These are phyloP conservation scores for Alectoria sarmentosa DNA, from an alignment of 495 filamentous ascomycete genomes.

Conservation along the genomic window DNA sequence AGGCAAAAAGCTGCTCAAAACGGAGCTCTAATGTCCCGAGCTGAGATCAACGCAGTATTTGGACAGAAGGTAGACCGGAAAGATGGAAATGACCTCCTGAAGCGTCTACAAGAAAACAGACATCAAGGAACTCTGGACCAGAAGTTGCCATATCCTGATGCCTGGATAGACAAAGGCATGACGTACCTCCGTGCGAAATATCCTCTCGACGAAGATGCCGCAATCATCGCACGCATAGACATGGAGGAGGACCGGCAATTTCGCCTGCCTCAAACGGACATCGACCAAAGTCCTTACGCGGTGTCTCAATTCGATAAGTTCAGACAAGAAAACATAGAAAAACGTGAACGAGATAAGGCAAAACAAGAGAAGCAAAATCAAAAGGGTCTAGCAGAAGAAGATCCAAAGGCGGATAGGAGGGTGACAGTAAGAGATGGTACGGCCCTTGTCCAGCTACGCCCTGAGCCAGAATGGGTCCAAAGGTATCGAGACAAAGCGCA, in stretches of 20 bases:
- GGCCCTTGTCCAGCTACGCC: constrained; percentile 32
- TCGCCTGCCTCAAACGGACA: constrained; percentile 37
- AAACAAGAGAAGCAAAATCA: constrained; percentile 36
- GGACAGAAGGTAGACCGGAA: constrained; percentile 41
- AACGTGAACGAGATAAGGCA: constrained; percentile 33
- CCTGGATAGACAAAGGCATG: constrained; percentile 45
- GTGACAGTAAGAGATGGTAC: constrained; percentile 6
- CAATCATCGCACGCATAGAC: constrained; percentile 55
- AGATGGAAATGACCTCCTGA: constrained; percentile 58
- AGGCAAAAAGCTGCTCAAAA: constrained; percentile 21
- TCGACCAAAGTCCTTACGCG: constrained; percentile 36
- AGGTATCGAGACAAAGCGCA: constrained; percentile 37
- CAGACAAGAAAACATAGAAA: constrained; percentile 41
- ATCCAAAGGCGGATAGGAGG: not conserved
- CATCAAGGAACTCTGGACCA: constrained; percentile 67
- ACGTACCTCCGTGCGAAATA: constrained; percentile 60
- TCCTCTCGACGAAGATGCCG: constrained; percentile 69
- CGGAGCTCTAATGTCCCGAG: constrained; percentile 34
- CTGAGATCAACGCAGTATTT: constrained; percentile 58
- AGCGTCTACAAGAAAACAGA: constrained; percentile 65
- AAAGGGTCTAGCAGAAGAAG: constrained; percentile 37
- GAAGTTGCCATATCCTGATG: constrained; percentile 36
- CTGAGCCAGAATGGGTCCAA: constrained; percentile 37
- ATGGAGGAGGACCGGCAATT: constrained; percentile 42
- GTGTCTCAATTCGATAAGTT: constrained; percentile 45